Conservation (phyloP, 2,329 filamentous ascomycete genomes). For the Apiospora kogelbergensis region DNA sequence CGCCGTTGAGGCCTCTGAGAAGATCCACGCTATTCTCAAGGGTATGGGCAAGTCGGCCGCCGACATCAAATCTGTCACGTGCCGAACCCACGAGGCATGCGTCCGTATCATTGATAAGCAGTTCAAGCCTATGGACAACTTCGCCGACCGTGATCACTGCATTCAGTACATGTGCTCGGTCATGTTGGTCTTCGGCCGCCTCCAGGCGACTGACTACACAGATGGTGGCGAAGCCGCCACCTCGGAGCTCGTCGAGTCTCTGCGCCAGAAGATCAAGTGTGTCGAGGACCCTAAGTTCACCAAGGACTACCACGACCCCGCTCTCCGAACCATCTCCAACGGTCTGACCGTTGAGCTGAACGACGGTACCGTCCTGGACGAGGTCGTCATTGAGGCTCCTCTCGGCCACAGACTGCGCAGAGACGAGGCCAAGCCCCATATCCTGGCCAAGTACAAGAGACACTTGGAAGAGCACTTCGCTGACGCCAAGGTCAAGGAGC, state of each 20-base stretch:
- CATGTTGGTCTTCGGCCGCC: slow-evolving; percentile 93
- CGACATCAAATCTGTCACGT: slow-evolving; percentile 90
- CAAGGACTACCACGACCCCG: slow-evolving; percentile 90
- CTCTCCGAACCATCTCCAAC: slow-evolving; percentile 94
- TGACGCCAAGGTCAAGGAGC: slow-evolving; percentile 73
- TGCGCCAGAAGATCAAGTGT: slow-evolving; percentile 91
- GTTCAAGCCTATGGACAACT: slow-evolving; percentile 99
- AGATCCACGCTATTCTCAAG: slow-evolving; percentile 81
- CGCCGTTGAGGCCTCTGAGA: slow-evolving; percentile 90
- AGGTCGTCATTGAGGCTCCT: slow-evolving; percentile 90
- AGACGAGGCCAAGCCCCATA: slow-evolving; percentile 97
- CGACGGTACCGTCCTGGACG: slow-evolving; percentile 87
- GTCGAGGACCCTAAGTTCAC: slow-evolving; percentile 97
- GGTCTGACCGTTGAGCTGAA: slow-evolving; percentile 92
- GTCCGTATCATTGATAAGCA: slow-evolving; percentile 99
- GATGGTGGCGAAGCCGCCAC: slow-evolving; percentile 92
- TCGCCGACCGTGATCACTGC: slow-evolving; percentile 98
- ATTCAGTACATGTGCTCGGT: slow-evolving; percentile 99
- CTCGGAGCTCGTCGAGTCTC: slow-evolving; percentile 83
- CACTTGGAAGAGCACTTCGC: slow-evolving; percentile 84
- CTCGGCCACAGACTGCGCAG: slow-evolving; percentile 87
- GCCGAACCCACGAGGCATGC: slow-evolving; percentile 97
- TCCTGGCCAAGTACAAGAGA: slow-evolving; percentile 91
- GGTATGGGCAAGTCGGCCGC: slow-evolving; percentile 84
- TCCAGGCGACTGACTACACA: slow-evolving; percentile 90